phyloP scores from a whole-genome alignment of 2,329 filamentous ascomycete genomes.

The Xylariaceae sp. region DNA sequence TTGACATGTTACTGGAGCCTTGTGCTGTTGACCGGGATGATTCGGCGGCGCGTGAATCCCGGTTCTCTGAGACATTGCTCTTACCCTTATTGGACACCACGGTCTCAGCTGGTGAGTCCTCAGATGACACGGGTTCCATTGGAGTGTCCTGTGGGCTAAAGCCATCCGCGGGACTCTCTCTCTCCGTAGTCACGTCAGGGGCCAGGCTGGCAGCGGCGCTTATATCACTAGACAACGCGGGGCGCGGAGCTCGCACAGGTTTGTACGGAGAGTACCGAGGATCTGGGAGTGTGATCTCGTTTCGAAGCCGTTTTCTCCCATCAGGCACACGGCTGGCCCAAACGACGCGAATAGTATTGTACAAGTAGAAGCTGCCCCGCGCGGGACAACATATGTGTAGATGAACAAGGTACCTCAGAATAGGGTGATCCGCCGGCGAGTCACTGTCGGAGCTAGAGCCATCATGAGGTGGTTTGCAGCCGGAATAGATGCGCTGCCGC shows the following conservation, averaged over 20 bases:
- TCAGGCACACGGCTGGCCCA: conserved; percentile 96
- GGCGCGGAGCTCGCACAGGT: conserved; percentile 50
- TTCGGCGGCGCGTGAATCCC: conserved; percentile 22
- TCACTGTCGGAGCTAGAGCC: conserved; percentile 32
- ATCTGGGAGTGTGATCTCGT: conserved; percentile 84
- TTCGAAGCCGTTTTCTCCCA: conserved; percentile 84
- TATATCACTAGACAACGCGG: conserved; percentile 32
- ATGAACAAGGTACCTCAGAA: conserved; percentile 84
- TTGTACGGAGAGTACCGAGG: conserved; percentile 84
- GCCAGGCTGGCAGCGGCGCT: conserved; percentile 45
- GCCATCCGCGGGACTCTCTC: conserved; percentile 49
- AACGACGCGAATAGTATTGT: conserved; percentile 87
- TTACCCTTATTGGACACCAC: conserved; percentile 30
- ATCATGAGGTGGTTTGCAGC: conserved; percentile 75
- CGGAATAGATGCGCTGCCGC: conserved; percentile 86
- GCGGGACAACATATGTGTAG: conserved; percentile 86
- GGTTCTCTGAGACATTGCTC: conserved; percentile 23
- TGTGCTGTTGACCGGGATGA: conserved; percentile 32
- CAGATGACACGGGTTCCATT: conserved; percentile 50
- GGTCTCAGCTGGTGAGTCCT: conserved; percentile 31
- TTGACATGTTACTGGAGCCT: conserved; percentile 30
- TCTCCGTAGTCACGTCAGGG: conserved; percentile 54
- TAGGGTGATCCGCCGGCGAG: conserved; percentile 51
- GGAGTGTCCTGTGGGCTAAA: conserved; percentile 33
- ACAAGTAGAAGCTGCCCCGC: conserved; percentile 78